Evolutionary conservation across 2,329 filamentous ascomycete genomes (phyloP).

Genomic region (Venturia asperata): DNA sequence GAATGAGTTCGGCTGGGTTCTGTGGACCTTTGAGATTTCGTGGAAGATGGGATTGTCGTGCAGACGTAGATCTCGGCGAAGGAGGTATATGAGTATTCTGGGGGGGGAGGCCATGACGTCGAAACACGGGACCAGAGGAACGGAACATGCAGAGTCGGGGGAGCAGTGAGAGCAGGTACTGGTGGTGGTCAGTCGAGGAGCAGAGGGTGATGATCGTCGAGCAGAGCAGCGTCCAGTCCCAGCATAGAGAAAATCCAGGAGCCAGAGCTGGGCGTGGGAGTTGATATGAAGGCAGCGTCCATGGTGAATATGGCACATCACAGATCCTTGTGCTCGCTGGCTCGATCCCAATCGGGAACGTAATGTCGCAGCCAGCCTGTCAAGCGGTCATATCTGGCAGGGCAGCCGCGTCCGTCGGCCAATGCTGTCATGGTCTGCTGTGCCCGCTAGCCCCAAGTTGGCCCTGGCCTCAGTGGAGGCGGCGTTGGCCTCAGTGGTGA

Average conservation of each 20-base stretch:
- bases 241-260: not conserved
- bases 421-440: not conserved
- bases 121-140: not conserved
- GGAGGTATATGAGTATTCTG: slow-evolving; percentile 59
- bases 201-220: too few relatives aligned
- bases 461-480: not conserved
- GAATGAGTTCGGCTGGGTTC: not conserved
- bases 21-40: slow-evolving; percentile 35
- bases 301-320: not conserved
- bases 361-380: not conserved
- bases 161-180: too few relatives aligned
- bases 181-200: too few relatives aligned
- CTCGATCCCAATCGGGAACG: not conserved
- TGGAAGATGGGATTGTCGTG: slow-evolving; percentile 69
- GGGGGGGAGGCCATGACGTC: slow-evolving; percentile 21
- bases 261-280: too few relatives aligned
- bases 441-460: not conserved
- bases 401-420: not conserved
- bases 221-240: too few relatives aligned
- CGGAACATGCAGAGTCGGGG: not conserved
- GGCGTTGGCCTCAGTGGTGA: not conserved
- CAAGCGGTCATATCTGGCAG: not conserved
- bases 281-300: too few relatives aligned
- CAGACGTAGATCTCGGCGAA: slow-evolving; percentile 66
- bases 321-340: not conserved